phyloP scores from a whole-genome alignment of 495 filamentous ascomycete species.

The Aspergillus sclerotiicarbonarius region DNA sequence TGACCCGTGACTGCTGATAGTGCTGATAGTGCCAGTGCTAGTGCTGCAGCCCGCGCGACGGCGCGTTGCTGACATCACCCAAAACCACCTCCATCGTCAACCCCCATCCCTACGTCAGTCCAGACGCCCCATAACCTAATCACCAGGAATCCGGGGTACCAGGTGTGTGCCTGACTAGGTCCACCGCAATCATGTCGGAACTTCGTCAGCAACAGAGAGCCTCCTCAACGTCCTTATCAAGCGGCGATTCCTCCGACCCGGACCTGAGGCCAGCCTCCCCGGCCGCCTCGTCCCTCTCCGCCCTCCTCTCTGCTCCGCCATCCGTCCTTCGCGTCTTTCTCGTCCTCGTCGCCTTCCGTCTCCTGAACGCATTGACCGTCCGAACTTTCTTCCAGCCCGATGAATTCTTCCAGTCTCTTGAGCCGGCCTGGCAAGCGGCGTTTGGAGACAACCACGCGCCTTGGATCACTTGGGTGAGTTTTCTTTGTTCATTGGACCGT shows the following conservation, averaged over 20 bases:
- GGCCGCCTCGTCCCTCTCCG: conserved; percentile 16
- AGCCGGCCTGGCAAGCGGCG: conserved; percentile 88
- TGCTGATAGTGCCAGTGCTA: not conserved
- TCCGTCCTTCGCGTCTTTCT: conserved; percentile 45
- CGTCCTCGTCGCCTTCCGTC: conserved; percentile 70
- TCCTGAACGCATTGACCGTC: conserved; percentile 79
- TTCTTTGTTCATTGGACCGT: conserved; percentile 3
- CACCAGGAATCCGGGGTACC: not conserved
- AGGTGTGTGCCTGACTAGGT: not conserved
- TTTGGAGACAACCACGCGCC: conserved; percentile 77
- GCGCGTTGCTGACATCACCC: not conserved
- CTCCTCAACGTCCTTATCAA: conserved; percentile 1
- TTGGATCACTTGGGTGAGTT: conserved; percentile 92
- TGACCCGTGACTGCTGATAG: not conserved
- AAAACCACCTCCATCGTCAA: not conserved
- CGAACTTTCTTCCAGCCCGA: conserved; percentile 99
- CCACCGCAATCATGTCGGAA: not conserved
- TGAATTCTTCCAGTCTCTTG: conserved; percentile 94
- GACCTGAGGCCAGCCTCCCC: conserved; percentile 15
- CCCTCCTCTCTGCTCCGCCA: conserved; percentile 22
- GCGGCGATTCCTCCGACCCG: not conserved
- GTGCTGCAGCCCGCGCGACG: not conserved
- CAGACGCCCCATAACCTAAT: not conserved
- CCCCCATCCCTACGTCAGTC: not conserved
- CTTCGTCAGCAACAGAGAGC: not conserved